Conservation (phyloP, 495 filamentous ascomycete species). For the Aspergillus panamensis region DNA sequence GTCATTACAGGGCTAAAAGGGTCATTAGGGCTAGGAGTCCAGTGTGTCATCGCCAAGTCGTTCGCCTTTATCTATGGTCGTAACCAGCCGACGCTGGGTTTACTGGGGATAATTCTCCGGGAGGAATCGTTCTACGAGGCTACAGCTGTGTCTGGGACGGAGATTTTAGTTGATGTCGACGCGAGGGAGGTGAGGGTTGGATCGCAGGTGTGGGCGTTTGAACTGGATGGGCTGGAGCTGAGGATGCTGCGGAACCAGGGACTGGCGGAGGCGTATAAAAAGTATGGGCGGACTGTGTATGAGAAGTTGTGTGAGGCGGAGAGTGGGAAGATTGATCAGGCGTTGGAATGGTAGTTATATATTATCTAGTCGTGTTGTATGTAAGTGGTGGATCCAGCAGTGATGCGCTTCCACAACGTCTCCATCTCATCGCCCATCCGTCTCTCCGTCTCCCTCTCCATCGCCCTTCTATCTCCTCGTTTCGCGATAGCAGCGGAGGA, state of each 20-base stretch:
- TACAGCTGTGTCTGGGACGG: conserved; percentile 10
- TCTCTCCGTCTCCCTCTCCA: conserved; percentile 31
- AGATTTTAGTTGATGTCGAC: neutral
- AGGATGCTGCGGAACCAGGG: neutral
- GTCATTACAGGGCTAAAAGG: too few species aligned
- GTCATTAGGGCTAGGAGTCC: conserved; percentile 22
- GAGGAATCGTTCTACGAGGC: conserved; percentile 34
- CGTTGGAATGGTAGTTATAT: neutral
- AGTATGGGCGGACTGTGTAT: neutral
- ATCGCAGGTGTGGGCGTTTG: neutral
- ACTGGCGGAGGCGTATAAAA: neutral
- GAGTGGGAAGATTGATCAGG: neutral
- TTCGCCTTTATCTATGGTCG: conserved; percentile 43
- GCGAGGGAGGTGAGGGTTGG: neutral
- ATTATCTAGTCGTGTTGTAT: neutral
- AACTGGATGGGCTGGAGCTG: neutral
- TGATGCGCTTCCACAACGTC: conserved; percentile 22
- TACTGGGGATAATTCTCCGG: conserved; percentile 35
- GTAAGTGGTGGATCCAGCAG: neutral
- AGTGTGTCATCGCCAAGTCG: conserved; percentile 40
- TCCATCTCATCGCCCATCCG: conserved; percentile 36
- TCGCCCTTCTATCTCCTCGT: conserved; percentile 22
- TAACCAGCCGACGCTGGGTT: conserved; percentile 39
- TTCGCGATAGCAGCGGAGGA: conserved; percentile 33
- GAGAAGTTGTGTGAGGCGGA: neutral